phyloP scores from a whole-genome alignment of 2,329 filamentous ascomycete genomes.

The Stachybotrys echinatus region DNA sequence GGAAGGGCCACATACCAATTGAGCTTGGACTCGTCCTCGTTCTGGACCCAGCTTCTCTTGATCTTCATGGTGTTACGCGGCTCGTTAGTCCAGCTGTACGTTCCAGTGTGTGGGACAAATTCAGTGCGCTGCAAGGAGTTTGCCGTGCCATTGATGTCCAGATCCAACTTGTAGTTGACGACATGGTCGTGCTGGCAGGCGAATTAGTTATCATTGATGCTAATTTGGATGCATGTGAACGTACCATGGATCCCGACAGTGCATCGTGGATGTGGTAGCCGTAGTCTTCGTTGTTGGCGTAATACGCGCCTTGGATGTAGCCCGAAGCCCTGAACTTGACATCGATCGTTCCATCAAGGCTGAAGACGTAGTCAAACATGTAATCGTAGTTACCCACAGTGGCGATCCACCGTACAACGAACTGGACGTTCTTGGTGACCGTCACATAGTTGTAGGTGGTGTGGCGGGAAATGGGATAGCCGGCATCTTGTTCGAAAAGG shows the following conservation, averaged over 20 bases:
- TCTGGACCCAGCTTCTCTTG: conserved; percentile 32
- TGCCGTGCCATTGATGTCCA: conserved; percentile 42
- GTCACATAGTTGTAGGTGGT: conserved; percentile 32
- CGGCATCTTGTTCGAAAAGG: conserved; percentile 46
- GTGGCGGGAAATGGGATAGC: conserved; percentile 46
- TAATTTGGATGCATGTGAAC: background rate
- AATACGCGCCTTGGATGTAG: conserved; percentile 47
- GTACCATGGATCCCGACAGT: conserved; percentile 36
- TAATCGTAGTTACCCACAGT: conserved; percentile 53
- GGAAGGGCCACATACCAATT: conserved; percentile 43
- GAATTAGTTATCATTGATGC: background rate
- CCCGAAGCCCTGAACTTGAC: conserved; percentile 48
- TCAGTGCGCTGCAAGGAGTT: conserved; percentile 37
- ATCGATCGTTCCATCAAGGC: conserved; percentile 44
- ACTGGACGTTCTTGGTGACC: conserved; percentile 40
- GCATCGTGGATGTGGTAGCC: conserved; percentile 44
- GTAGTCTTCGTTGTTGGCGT: conserved; percentile 39
- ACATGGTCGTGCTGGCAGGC: conserved; percentile 44
- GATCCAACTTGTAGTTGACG: conserved; percentile 48
- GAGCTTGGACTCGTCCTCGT: conserved; percentile 37
- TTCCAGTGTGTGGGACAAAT: conserved; percentile 22
- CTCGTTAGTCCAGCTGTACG: conserved; percentile 44
- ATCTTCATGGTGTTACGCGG: conserved; percentile 47
- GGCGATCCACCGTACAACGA: conserved; percentile 39
- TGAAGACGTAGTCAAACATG: conserved; percentile 45